Evolutionary conservation across 495 filamentous ascomycete species (phyloP).

Genomic region (Neurospora sp.): DNA sequence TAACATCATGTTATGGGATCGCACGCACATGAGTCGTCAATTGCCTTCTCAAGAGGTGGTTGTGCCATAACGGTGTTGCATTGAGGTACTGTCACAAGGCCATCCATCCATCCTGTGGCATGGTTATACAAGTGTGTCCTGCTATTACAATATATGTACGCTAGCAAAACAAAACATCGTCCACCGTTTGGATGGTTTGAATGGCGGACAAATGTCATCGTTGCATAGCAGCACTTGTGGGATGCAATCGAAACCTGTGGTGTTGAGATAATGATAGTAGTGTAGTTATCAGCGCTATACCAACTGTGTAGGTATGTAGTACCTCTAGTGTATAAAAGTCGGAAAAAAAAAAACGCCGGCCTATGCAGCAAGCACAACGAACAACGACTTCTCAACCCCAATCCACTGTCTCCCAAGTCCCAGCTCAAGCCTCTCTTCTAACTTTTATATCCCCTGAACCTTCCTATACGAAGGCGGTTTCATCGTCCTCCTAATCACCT

Average conservation of each 20-base stretch:
- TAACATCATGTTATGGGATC: neutral
- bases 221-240: too few relatives aligned
- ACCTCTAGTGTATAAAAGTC: neutral
- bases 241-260: neutral
- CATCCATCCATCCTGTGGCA: too few relatives aligned
- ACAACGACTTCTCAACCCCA: constrained; percentile 4
- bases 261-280: neutral
- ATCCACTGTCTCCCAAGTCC: constrained; percentile 1
- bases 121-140: too few relatives aligned
- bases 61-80: too few relatives aligned
- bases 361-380: neutral
- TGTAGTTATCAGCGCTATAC: neutral
- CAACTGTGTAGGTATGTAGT: neutral
- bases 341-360: neutral
- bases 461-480: constrained; percentile 94
- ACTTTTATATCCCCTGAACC: constrained; percentile 54
- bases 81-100: too few relatives aligned
- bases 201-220: too few relatives aligned
- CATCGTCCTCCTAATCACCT: constrained; percentile 71
- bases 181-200: too few relatives aligned
- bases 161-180: too few relatives aligned
- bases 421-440: neutral
- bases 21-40: neutral
- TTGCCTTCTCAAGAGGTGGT: neutral
- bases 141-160: too few relatives aligned